These are phyloP conservation scores for Naganishia liquefaciens DNA, from an alignment of 1,284 basidiomycete species.

Conservation along the genomic window DNA sequence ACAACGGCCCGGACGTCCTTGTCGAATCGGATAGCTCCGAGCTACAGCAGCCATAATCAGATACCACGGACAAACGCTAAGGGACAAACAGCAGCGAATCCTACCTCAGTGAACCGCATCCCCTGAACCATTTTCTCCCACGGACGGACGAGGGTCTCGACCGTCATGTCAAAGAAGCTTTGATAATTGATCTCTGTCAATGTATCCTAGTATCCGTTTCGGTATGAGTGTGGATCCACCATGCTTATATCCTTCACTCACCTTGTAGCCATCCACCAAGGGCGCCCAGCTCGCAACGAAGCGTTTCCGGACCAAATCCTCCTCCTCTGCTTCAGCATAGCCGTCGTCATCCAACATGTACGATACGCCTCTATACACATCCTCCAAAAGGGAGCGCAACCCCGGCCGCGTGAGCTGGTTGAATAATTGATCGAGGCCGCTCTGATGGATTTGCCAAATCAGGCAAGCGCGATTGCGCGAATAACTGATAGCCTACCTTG, in stretches of 20 bases:
- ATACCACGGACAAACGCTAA: too few relatives aligned
- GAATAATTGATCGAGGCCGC: slow-evolving; percentile 89
- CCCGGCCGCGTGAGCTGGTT: slow-evolving; percentile 85
- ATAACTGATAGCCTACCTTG: slow-evolving; percentile 59
- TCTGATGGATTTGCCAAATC: slow-evolving; percentile 54
- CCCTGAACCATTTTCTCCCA: slow-evolving; percentile 87
- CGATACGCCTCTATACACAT: slow-evolving; percentile 83
- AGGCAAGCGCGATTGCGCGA: slow-evolving; percentile 13
- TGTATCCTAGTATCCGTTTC: slow-evolving; percentile 60
- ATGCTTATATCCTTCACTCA: slow-evolving; percentile 45
- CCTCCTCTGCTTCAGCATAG: slow-evolving; percentile 78
- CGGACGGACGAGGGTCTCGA: slow-evolving; percentile 83
- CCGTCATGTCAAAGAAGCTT: slow-evolving; percentile 74
- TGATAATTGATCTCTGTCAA: slow-evolving; percentile 88
- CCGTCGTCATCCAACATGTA: slow-evolving; percentile 87
- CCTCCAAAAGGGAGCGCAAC: slow-evolving; percentile 75
- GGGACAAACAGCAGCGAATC: slow-evolving; percentile 34
- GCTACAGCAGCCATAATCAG: slow-evolving; percentile 55
- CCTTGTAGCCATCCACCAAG: slow-evolving; percentile 80
- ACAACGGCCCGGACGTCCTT: slow-evolving; percentile 83
- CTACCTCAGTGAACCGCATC: slow-evolving; percentile 83
- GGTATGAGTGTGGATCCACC: neutral
- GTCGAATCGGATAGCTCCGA: slow-evolving; percentile 96
- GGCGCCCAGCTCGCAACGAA: slow-evolving; percentile 82
- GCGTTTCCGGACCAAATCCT: slow-evolving; percentile 80